phyloP scores from a whole-genome alignment of 2,329 filamentous ascomycete species.

The Paraconiothyrium sp. region DNA sequence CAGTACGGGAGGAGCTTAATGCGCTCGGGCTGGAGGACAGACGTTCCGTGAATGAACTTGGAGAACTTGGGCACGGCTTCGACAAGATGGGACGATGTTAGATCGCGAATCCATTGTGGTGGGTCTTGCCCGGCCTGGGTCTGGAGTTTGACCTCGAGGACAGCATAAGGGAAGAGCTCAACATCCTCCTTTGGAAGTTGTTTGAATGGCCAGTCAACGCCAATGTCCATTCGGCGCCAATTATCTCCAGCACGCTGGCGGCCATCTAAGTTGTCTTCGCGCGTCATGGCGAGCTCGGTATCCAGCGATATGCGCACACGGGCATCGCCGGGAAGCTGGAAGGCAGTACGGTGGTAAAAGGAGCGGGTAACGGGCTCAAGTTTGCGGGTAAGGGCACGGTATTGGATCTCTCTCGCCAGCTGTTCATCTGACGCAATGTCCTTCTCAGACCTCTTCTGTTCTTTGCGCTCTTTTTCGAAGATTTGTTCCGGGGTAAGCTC shows the following conservation, averaged over 20 bases:
- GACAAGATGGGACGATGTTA: constrained; percentile 92
- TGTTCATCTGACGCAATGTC: constrained; percentile 92
- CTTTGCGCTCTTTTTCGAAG: constrained; percentile 96
- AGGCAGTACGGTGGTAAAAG: constrained; percentile 98
- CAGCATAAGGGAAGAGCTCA: constrained; percentile 92
- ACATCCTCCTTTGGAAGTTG: constrained; percentile 87
- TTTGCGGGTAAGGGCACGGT: constrained; percentile 85
- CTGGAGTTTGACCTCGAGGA: constrained; percentile 96
- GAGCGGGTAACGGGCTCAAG: constrained; percentile 91
- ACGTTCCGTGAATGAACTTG: constrained; percentile 97
- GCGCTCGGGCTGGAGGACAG: constrained; percentile 82
- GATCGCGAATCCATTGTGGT: constrained; percentile 93
- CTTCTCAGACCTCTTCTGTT: constrained; percentile 92
- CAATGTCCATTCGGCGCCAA: constrained; percentile 97
- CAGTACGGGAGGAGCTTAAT: constrained; percentile 95
- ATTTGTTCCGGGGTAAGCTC: constrained; percentile 84
- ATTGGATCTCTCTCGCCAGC: constrained; percentile 90
- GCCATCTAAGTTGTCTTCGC: constrained; percentile 94
- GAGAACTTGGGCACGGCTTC: constrained; percentile 99
- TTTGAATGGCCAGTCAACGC: constrained; percentile 92
- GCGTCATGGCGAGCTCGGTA: constrained; percentile 92
- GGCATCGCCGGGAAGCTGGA: constrained; percentile 95
- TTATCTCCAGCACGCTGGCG: constrained; percentile 79
- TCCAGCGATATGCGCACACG: constrained; percentile 96
- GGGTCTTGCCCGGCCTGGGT: constrained; percentile 95